phyloP scores from a whole-genome alignment of 495 filamentous ascomycete species.

The Barbatosphaeria neglecta region DNA sequence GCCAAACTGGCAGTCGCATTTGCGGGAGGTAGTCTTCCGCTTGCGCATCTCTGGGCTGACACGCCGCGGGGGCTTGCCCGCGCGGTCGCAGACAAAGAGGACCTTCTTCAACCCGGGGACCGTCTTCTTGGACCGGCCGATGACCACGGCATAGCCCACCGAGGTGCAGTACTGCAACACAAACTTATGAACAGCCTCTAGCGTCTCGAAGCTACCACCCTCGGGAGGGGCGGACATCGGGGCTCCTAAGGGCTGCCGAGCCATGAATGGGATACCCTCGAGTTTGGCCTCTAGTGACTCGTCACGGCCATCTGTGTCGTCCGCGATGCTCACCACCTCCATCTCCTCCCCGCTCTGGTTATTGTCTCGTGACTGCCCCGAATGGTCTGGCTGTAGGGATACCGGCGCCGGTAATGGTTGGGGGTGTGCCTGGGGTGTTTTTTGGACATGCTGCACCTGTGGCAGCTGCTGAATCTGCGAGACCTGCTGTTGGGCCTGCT shows the following conservation, averaged over 20 bases:
- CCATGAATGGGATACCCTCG: constrained; percentile 31
- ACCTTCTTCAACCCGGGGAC: constrained; percentile 46
- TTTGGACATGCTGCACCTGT: constrained; percentile 8
- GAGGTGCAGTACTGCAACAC: constrained; percentile 42
- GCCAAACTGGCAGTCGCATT: constrained; percentile 46
- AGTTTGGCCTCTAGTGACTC: constrained; percentile 29
- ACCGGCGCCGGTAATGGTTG: constrained; percentile 25
- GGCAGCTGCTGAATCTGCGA: constrained; percentile 16
- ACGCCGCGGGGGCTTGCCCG: constrained; percentile 39
- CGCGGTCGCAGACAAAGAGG: constrained; percentile 45
- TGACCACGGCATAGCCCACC: constrained; percentile 46
- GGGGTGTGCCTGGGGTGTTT: not conserved
- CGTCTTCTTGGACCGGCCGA: constrained; percentile 46
- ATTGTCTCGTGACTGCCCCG: constrained; percentile 17
- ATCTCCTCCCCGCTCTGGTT: constrained; percentile 32
- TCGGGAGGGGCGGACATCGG: constrained; percentile 45
- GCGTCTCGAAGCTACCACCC: constrained; percentile 40
- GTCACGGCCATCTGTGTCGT: constrained; percentile 24
- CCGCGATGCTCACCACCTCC: constrained; percentile 24
- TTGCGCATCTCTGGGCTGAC: constrained; percentile 42
- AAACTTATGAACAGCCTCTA: constrained; percentile 42
- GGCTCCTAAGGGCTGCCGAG: constrained; percentile 30
- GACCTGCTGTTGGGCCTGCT: not conserved
- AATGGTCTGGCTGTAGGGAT: constrained; percentile 23
- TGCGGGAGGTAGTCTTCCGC: constrained; percentile 44